Evolutionary conservation across 2,329 filamentous ascomycete genomes (phyloP).

Genomic region (Teratosphaeriaceae sp.): DNA sequence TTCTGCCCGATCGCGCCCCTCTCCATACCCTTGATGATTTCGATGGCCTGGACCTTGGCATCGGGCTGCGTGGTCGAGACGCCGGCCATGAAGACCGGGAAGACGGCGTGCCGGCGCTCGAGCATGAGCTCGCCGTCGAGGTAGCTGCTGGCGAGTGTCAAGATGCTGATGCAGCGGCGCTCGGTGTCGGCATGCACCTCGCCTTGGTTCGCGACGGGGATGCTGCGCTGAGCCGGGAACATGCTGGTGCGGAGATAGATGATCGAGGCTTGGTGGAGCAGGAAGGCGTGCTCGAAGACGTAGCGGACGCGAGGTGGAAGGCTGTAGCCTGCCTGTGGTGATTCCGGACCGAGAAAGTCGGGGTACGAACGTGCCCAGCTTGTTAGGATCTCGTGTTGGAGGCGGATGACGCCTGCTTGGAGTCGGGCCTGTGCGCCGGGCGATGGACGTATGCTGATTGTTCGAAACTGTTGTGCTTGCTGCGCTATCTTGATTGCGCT

Average conservation of each 20-base stretch:
- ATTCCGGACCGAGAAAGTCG: constrained; percentile 18
- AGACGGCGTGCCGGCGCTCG: constrained; percentile 42
- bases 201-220: constrained; percentile 28
- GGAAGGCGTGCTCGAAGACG: constrained; percentile 38
- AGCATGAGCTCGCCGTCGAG: constrained; percentile 31
- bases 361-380: constrained; percentile 26
- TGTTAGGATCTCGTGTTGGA: constrained; percentile 23
- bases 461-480: constrained; percentile 35
- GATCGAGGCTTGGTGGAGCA: constrained; percentile 43
- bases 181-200: constrained; percentile 37
- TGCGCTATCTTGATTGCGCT: constrained; percentile 41
- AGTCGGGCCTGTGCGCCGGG: constrained; percentile 18
- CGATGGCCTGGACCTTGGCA: constrained; percentile 42
- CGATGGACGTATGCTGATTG: constrained; percentile 7
- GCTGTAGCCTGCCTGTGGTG: constrained; percentile 24
- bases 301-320: constrained; percentile 19
- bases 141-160: constrained; percentile 38
- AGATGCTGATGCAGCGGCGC: constrained; percentile 39
- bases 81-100: constrained; percentile 51
- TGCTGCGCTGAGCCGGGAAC: constrained; percentile 42
- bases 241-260: constrained; percentile 51
- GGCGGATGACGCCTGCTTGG: constrained; percentile 18
- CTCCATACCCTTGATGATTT: constrained; percentile 36
- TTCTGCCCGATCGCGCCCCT: constrained; percentile 42
- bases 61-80: constrained; percentile 35